A percentile compares a stretch with the other conserved stretches of the same genome.
Conservation (phyloP, 768 basidiomycete genomes). For the Clavulina sp. region DNA sequence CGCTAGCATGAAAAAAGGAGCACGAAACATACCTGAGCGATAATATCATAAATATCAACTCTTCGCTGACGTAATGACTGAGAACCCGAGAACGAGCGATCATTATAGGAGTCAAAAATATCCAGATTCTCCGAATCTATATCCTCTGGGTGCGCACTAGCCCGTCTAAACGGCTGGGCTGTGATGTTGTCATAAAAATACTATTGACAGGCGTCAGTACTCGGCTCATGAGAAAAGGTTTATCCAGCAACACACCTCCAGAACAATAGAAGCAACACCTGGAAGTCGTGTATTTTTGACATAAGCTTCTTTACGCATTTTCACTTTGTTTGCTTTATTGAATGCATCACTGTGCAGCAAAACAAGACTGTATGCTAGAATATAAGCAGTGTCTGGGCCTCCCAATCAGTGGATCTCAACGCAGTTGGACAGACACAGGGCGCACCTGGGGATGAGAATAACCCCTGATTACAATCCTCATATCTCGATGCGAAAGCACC, state of each 20-base stretch:
- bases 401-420: not conserved
- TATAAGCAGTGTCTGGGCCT: constrained; percentile 71
- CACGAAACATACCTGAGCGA: no score
- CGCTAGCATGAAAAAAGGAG: no score
- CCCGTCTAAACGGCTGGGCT: constrained; percentile 88
- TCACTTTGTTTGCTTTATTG: constrained; percentile 92
- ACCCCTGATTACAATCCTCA: constrained; percentile 56
- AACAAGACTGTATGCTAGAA: constrained; percentile 91
- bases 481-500: constrained; percentile 87
- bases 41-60: no score
- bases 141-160: no score
- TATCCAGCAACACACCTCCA: constrained; percentile 47
- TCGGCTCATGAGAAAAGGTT: not conserved
- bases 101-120: no score
- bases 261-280: constrained; percentile 61
- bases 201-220: no score
- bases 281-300: constrained; percentile 81
- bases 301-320: constrained; percentile 94
- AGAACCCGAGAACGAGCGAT: no score
- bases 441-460: constrained; percentile 65
- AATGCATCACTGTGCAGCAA: constrained; percentile 98
- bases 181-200: constrained; percentile 95
- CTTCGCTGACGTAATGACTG: no score
- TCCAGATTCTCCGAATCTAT: no score
- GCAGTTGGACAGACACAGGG: not conserved